Evolutionary conservation across 208 protist species (phyloP), one percentile per base, ranked within the genome.

Genomic region (Vickermania spadyakhi): DNA sequence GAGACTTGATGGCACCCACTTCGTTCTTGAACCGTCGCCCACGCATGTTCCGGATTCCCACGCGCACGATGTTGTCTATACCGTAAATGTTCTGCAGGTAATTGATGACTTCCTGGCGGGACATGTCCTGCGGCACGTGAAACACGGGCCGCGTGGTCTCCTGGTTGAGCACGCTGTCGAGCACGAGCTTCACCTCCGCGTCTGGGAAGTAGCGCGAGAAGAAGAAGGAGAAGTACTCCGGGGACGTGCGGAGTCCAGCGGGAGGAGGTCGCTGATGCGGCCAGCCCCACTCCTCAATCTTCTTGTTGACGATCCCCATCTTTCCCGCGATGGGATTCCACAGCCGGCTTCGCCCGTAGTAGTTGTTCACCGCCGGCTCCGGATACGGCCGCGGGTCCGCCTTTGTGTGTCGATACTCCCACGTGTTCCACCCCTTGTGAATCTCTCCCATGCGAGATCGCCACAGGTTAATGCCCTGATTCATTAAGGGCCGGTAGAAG

Each of bases 141-240:
- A 94, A 94, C 11, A 87, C 72, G 0, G 88, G 88, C 18, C 58
- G 68, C 0, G 72, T 88, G 21, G 88, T 94, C 56, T 91, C 84
- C 51, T 86, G 85, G 74, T 94, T 92, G 27, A 94, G 66, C 36
- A 94, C 88, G 58, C 82, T 91, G 66, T 94, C 88, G 28, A 94
- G 73, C 55, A 92, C 59, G 11, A 94, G 70, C 7, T 73, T 64
- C 57, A 90, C 84, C 62, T 92, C 80, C 22, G 73, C 81, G 49
- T 87, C 79, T 13, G 84, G 83, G 62, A 94, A 94, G 72, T 94
- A 91, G 4, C 76, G 74, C 27, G 68, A 76, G 56, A 90, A 89
- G 54, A 90, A 94, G 57, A 73, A 73, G 18, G 84, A 79, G 56
- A 94, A 90, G 62, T 79, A 81, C 73, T 91, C 84, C 1, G 62